Percentiles rank a stretch among this genome's conserved stretches.
phyloP scores from a whole-genome alignment of 129 eudicot genomes.

The sunflower (Helianthus annuus) region HanXRQr2.0-SUNRISE NC_035437.2:169881782-169882281 shows the following conservation, averaged over 20 bases:
- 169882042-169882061: constrained; percentile 74
- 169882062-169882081: constrained; percentile 54
- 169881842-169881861: constrained; percentile 45
- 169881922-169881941: constrained; percentile 83
- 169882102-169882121: constrained; percentile 90
- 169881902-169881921: constrained; percentile 84
- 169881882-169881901: constrained; percentile 59
- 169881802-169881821: constrained; percentile 82
- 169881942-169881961: constrained; percentile 81
- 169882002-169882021: constrained; percentile 62
- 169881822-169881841: constrained; percentile 50
- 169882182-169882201: constrained; percentile 72
- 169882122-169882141: constrained; percentile 84
- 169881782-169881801: constrained; percentile 34
- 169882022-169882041: constrained; percentile 53
- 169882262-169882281: neutral
- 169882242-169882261: constrained; percentile 11
- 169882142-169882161: constrained; percentile 50
- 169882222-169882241: constrained; percentile 53
- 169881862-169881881: constrained; percentile 39
- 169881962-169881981: constrained; percentile 96
- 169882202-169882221: constrained; percentile 78
- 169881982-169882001: constrained; percentile 87
- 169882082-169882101: constrained; percentile 89
- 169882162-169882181: constrained; percentile 63